These are phyloP conservation scores for Teratosphaeriaceae sp. DNA, from an alignment of 2,329 filamentous ascomycete genomes.

Conservation along the genomic window DNA sequence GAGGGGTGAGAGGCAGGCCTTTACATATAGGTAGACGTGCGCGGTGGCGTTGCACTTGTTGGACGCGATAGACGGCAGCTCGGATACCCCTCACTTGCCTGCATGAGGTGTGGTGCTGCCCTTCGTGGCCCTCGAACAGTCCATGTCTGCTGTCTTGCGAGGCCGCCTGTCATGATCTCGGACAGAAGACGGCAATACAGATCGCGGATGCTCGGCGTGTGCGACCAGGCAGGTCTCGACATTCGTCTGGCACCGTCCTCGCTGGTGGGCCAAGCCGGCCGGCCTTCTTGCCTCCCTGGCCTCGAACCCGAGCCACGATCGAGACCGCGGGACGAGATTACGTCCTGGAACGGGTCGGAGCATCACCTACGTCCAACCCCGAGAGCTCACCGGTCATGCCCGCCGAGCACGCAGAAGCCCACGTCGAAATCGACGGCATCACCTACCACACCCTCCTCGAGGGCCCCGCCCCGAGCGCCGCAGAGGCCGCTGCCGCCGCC, in stretches of 20 bases:
- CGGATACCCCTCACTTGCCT: conserved; percentile 1
- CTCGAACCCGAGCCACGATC: too few species aligned
- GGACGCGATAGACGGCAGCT: too few species aligned
- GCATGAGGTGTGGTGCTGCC: too few species aligned
- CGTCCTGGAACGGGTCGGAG: background rate
- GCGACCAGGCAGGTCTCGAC: background rate
- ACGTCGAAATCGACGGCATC: conserved; percentile 18
- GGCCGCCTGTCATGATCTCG: too few species aligned
- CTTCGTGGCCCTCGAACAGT: too few species aligned
- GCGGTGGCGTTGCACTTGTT: too few species aligned
- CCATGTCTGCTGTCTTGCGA: too few species aligned
- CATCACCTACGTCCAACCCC: background rate
- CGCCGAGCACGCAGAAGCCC: conserved; percentile 5
- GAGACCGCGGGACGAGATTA: too few species aligned
- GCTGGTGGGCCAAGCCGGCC: too few species aligned
- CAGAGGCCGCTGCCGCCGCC: too few species aligned
- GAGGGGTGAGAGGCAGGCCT: background rate
- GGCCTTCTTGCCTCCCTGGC: background rate
- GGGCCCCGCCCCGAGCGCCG: conserved; percentile 7
- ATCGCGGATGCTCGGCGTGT: background rate
- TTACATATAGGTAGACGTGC: background rate
- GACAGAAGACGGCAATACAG: too few species aligned
- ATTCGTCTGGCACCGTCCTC: too few species aligned
- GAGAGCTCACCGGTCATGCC: conserved; percentile 2
- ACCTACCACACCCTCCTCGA: conserved; percentile 21